Conservation (phyloP, 352 stramenopile genomes). For the Phytophthora citricola region DNA sequence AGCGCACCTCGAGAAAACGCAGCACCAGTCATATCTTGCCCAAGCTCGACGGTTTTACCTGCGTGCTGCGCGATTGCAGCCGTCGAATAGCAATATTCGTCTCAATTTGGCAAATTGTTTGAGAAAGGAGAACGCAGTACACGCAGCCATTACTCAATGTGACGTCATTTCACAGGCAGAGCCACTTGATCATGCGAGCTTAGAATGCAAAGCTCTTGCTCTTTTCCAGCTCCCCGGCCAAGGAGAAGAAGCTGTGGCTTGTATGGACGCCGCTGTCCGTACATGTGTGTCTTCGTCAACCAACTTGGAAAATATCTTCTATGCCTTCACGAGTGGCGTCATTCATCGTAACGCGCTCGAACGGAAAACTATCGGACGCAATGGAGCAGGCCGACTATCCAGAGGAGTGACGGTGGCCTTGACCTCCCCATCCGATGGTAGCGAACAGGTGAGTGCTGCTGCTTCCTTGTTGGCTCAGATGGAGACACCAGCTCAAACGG, state of each 20-base stretch:
- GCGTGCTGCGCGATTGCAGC: slow-evolving; percentile 62
- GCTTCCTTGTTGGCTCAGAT: slow-evolving; percentile 20
- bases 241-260: slow-evolving; percentile 48
- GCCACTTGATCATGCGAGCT: slow-evolving; percentile 53
- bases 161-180: slow-evolving; percentile 49
- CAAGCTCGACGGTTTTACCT: slow-evolving; percentile 76
- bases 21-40: slow-evolving; percentile 50
- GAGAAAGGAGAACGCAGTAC: slow-evolving; percentile 49
- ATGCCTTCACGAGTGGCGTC: slow-evolving; percentile 56
- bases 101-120: slow-evolving; percentile 80
- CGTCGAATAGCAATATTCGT: slow-evolving; percentile 61
- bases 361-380: slow-evolving; percentile 49
- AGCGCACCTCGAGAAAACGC: slow-evolving; percentile 43
- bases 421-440: slow-evolving; percentile 4
- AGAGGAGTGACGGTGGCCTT: neutral
- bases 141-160: slow-evolving; percentile 60
- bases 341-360: slow-evolving; percentile 69
- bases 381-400: slow-evolving; percentile 19
- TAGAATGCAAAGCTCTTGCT: slow-evolving; percentile 70
- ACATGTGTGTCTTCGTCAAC: slow-evolving; percentile 65
- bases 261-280: slow-evolving; percentile 66
- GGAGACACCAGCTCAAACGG: slow-evolving; percentile 17
- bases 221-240: slow-evolving; percentile 54
- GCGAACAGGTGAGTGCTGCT: slow-evolving; percentile 15
- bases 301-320: slow-evolving; percentile 68